Conservation (phyloP, 306 rosid genomes). For the Vicia sativa region DNA sequence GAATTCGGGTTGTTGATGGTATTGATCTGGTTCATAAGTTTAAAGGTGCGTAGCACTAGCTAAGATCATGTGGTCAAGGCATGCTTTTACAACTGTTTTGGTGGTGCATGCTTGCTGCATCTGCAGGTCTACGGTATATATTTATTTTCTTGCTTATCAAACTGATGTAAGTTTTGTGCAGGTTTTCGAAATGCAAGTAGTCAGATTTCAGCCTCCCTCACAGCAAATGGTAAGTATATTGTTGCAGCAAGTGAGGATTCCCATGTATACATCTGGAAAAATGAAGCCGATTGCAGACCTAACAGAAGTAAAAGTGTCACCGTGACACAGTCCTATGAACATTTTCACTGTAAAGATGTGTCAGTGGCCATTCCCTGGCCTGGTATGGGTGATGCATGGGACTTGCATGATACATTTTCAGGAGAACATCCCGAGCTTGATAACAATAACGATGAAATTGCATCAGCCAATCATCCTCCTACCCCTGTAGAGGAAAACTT, state of each 20-base stretch:
- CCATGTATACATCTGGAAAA: conserved; percentile 92
- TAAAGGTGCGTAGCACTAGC: conserved; percentile 64
- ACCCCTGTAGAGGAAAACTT: conserved; percentile 83
- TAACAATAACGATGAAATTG: conserved; percentile 55
- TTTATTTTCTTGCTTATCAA: conserved; percentile 33
- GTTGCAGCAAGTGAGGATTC: conserved; percentile 97
- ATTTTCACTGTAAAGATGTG: conserved; percentile 92
- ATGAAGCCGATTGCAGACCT: conserved; percentile 89
- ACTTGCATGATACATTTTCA: conserved; percentile 47
- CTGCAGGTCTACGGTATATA: conserved; percentile 24
- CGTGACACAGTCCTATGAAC: conserved; percentile 74
- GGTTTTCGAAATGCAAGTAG: conserved; percentile 88
- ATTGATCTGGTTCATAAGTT: conserved; percentile 85
- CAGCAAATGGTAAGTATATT: conserved; percentile 79
- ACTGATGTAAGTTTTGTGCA: conserved; percentile 48
- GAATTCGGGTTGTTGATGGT: conserved; percentile 87
- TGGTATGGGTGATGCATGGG: conserved; percentile 76
- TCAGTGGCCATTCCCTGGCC: conserved; percentile 96
- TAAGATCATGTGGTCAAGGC: conserved; percentile 10
- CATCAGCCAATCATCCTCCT: conserved; percentile 87
- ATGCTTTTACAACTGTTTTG: neutral
- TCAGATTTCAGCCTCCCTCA: conserved; percentile 83
- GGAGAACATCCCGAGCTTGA: conserved; percentile 60
- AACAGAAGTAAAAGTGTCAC: conserved; percentile 76
- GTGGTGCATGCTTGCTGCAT: conserved; percentile 3